Base-by-base conservation (phyloP, 345 rosid species). In the Sonneratia alba region DNA sequence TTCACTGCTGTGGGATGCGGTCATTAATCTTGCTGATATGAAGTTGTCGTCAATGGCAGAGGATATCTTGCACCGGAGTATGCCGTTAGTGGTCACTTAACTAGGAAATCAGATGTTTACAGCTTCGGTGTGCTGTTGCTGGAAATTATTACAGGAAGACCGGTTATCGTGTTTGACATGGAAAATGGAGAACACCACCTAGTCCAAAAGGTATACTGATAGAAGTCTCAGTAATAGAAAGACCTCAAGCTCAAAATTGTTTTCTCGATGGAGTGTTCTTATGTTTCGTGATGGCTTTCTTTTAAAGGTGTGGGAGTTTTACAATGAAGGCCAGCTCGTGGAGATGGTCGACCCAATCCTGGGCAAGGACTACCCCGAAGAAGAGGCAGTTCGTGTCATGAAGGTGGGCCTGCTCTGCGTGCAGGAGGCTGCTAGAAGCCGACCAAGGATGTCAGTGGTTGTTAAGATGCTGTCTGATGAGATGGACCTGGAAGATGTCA, bases 31-130 rank as follows among this genome's bases (percentile, higher is more conserved):
- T 37, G 71, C 82, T 81, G 62, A 81, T 57, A 45, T 47, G 36
- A 19, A 32, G 69, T 78, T 68, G 66, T 74, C 76, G 36, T 2
- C 37, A 36, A 56, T 43, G 40, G 42, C 66, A 78, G 89, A 78
- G 88, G 92, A 32, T 86, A 88, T 69, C 84, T 88, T 74, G 87
- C 87, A 73, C 89, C 88, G 22, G 89, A 88, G 45, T 84, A 84
- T 42, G 87, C 87, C 21, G 42, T 86, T 47, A 86, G 76, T 10
- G 88, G 87, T 36, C 86, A 43, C 43, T 72, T 84, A 78, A 81
- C 87, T 0, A 70, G 87, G 47, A 86, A 86, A 72, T 84, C 90
- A 3, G 88, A 88, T 73, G 86, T 86, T 70, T 88, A 88, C 71
- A 71, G 90, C 70, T 88, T 83, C 6, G 90, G 92, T 38, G 92